These are phyloP conservation scores for Penicillium freii DNA, from an alignment of 2,329 filamentous ascomycete genomes.

Conservation along the genomic window DNA sequence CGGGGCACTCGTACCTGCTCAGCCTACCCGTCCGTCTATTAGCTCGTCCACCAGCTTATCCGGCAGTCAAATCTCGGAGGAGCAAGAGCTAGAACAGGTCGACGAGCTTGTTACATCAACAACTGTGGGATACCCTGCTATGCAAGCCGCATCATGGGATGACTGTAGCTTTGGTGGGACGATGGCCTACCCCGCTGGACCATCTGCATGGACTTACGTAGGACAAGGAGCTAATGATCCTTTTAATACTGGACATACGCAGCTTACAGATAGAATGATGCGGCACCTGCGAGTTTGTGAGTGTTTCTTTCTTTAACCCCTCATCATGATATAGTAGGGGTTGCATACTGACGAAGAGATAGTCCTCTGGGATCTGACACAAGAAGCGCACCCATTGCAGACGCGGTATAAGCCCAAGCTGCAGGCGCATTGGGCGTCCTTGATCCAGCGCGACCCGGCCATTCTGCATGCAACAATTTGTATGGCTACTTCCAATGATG, in stretches of 20 bases:
- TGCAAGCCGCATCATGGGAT: slow-evolving; percentile 13
- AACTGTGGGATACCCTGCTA: slow-evolving; percentile 7
- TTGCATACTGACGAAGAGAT: slow-evolving; percentile 7
- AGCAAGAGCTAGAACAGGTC: slow-evolving; percentile 12
- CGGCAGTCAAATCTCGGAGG: slow-evolving; percentile 10
- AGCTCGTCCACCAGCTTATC: slow-evolving; percentile 2
- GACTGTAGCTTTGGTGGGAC: slow-evolving; percentile 14
- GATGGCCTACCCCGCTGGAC: slow-evolving; percentile 10
- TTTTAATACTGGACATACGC: slow-evolving; percentile 37
- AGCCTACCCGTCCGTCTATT: slow-evolving; percentile 4
- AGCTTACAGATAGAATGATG: slow-evolving; percentile 38
- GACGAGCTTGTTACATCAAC: slow-evolving; percentile 11
- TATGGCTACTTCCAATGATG: slow-evolving; percentile 38
- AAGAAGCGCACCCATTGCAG: slow-evolving; percentile 37
- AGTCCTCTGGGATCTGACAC: slow-evolving; percentile 40
- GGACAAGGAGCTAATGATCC: slow-evolving; percentile 37
- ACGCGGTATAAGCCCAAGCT: slow-evolving; percentile 35
- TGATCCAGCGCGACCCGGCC: slow-evolving; percentile 38
- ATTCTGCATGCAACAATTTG: slow-evolving; percentile 40
- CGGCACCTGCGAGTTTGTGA: slow-evolving; percentile 39
- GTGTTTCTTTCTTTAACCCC: slow-evolving; percentile 7
- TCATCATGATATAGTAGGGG: background rate
- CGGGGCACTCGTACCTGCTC: slow-evolving; percentile 9
- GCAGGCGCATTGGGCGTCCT: slow-evolving; percentile 36
- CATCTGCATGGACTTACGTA: slow-evolving; percentile 29